Evolutionary conservation across 768 basidiomycete genomes (phyloP), one percentile per base, ranked within the genome.

Genomic region (Leccinum subtestaceum): DNA sequence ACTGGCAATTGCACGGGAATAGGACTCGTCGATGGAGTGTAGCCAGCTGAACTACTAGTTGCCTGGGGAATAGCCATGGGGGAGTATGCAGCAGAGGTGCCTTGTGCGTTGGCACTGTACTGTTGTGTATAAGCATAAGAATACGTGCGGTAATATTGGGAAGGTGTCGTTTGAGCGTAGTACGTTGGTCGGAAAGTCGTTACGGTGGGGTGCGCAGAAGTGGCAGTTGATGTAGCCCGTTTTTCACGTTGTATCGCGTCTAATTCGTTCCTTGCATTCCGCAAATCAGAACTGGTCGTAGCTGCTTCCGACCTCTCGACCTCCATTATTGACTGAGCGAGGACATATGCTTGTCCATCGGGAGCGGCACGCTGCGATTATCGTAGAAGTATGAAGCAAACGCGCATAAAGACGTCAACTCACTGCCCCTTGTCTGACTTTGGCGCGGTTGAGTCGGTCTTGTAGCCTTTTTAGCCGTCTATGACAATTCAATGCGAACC

Each of bases 1-100:
- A 87, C 83, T 17, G 90, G 88, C 32, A 93, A 77, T 59, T 90
- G 85, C 0, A 93, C 85, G 4, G 91, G 88, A 51, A 83, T 78
- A 13, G 80, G 67, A 27, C 64, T 43, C 34, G 71, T 62, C 21
- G 68, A 68, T 2, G 71, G 58, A 15, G 70, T 52, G 56, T 74
- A 68, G 76, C 72, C 57, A 66, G 75, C 40, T 17, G 56, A 43
- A 34, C 53, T 25, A 46, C 77, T 60, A 53, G 76, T 70, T 56
- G 77, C 71, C 29, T 80, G 75, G 2, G 77, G 61, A 29, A 75
- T 62, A 12, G 72, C 65, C 27, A 76, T 64, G 7, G 70, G 61
- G 19, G 73, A 53, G 56, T 70, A 69, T 47, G 21, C 21, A 21
- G 62, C 48, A 40, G 73, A 54, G 9, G 70, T 55, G 15, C 70